Evolutionary conservation across 106 monocot species (phyloP), one percentile per base, ranked within the genome.

Genomic region (Platanthera zijinensis): DNA sequence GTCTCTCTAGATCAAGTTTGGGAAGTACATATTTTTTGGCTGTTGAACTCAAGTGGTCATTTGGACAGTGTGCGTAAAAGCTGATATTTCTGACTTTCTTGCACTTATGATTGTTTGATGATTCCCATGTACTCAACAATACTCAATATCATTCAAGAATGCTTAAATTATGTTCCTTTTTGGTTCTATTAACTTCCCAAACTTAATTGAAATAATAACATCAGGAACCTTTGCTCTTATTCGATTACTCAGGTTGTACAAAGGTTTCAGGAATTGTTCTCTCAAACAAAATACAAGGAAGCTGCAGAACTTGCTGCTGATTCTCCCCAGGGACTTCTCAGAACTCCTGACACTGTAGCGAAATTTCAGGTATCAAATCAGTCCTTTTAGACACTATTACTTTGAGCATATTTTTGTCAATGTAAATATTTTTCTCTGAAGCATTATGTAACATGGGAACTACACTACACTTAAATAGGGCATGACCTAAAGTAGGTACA

Each of bases 261-360:
- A 71, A 89, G 96, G 73, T 97, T 97, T 64, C 93, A 97, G 59
- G 93, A 97, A 69, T 68, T 97, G 32, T 97, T 97, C 78, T 90
- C 96, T 39, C 96, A 97, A 75, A 97, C 91, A 19, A 97, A 97
- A 71, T 97, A 97, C 74, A 97, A 97, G 81, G 93, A 97, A 84
- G 96, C 96, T 69, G 96, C 96, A 75, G 96, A 97, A 80, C 89
- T 97, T 79, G 96, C 96, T 80, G 93, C 96, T 68, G 96, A 97
- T 48, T 97, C 96, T 84, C 96, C 96, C 52, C 93, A 97, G 77
- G 93, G 89, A 73, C 83, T 97, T 63, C 86, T 97, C 17, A 80
- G 96, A 77, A 97, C 96, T 73, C 93, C 93, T 1, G 96, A 97
- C 13, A 97, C 93, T 76, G 91, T 97, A 61, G 96, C 89, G 68